These are phyloP conservation scores for Suillus bovinus DNA, from an alignment of 768 basidiomycete species.

Conservation along the genomic window DNA sequence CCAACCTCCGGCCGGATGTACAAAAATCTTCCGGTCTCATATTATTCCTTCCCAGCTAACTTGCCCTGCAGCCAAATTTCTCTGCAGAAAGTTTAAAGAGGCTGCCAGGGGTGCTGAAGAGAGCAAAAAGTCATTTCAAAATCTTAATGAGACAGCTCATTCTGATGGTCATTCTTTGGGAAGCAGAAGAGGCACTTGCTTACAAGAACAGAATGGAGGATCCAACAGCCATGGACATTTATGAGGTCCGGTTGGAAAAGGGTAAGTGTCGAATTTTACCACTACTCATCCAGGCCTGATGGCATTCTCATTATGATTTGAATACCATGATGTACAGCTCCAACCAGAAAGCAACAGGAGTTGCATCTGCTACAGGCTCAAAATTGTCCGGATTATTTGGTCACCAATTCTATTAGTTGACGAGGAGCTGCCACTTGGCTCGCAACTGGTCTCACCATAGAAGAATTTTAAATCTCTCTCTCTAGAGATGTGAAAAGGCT, in stretches of 20 bases:
- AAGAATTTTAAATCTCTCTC: too few species aligned
- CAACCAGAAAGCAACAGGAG: too few species aligned
- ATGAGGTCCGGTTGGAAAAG: slow-evolving; percentile 1
- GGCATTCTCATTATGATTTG: too few species aligned
- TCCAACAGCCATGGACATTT: slow-evolving; percentile 8
- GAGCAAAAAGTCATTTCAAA: neutral
- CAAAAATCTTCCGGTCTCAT: neutral
- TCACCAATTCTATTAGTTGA: too few species aligned
- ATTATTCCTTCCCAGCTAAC: neutral
- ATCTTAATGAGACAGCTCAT: neutral
- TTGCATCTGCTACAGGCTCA: too few species aligned
- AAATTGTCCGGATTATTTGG: too few species aligned
- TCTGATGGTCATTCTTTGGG: slow-evolving; percentile 1
- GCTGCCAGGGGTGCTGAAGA: neutral
- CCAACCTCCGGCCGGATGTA: neutral
- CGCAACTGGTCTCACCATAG: too few species aligned
- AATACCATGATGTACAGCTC: too few species aligned
- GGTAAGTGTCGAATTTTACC: too few species aligned
- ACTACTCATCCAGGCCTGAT: too few species aligned
- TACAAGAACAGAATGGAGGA: neutral
- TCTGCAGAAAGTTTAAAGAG: slow-evolving; percentile 3
- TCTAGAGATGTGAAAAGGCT: too few species aligned
- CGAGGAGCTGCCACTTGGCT: too few species aligned
- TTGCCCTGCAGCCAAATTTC: neutral
- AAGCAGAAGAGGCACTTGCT: neutral